Evolutionary conservation across 176 grass and related monocot species (phyloP), one percentile per base, ranked within the genome.

Genomic region (Musa schizocarpa): DNA sequence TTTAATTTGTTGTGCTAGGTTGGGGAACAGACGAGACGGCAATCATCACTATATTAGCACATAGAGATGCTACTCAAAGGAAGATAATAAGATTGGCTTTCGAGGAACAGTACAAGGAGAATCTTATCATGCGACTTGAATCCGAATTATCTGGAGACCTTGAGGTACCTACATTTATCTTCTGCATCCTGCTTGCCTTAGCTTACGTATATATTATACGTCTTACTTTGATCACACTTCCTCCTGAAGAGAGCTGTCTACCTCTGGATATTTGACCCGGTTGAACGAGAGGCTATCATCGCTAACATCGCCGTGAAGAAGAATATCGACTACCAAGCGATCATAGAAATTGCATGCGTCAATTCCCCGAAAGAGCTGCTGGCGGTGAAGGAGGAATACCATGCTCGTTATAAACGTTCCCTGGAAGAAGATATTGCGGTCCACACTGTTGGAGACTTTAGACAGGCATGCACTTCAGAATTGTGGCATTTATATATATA

Each of bases 1-100:
- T 65, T 9, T 26, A 12, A 10, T 26, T 26, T 12, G 9, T 12
- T 26, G 22, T 14, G 16, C 1, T 65, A 96, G 92, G 92, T 70
- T 96, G 92, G 89, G 92, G 92, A 12, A 90, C 92, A 11, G 89
- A 96, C 65, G 92, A 96, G 76, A 80, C 84, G 87, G 78, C 85
- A 9, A 77, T 92, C 0, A 96, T 92, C 74, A 58, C 63, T 20
- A 79, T 92, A 27, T 73, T 96, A 66, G 82, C 92, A 17, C 92
- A 92, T 57, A 83, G 92, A 53, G 74, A 96, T 71, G 83, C 85
- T 0, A 56, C 52, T 10, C 92, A 96, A 65, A 90, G 92, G 79
- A 86, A 87, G 53, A 81, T 86, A 74, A 96, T 96, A 72, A 77
- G 51, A 54, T 11, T 76, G 79, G 81, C 67, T 0, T 96, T 92